phyloP scores from a whole-genome alignment of 768 basidiomycete species.

The Psilocybe subaeruginosa region DNA sequence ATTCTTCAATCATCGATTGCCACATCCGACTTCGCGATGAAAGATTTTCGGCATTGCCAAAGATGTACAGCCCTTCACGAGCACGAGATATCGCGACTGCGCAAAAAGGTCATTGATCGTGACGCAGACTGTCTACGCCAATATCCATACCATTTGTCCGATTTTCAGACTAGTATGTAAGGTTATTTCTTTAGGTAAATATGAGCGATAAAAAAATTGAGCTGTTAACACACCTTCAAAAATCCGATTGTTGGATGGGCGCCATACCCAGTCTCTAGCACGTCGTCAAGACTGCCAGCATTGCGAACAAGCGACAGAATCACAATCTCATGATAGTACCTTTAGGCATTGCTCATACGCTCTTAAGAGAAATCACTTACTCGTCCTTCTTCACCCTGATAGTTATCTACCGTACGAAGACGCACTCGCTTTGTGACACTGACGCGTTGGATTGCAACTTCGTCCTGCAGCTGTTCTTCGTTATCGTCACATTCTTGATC shows the following conservation, averaged over 20 bases:
- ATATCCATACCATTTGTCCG: constrained; percentile 49
- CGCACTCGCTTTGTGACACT: constrained; percentile 34
- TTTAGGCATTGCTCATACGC: background rate
- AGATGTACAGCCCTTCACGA: constrained; percentile 70
- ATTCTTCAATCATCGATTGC: constrained; percentile 57
- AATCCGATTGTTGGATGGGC: constrained; percentile 62
- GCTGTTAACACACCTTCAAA: constrained; percentile 53
- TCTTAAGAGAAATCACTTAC: constrained; percentile 28
- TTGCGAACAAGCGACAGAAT: constrained; percentile 79
- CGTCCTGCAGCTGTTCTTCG: constrained; percentile 12
- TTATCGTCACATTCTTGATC: constrained; percentile 48
- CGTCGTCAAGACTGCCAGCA: constrained; percentile 45
- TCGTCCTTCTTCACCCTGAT: constrained; percentile 75
- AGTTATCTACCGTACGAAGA: constrained; percentile 77
- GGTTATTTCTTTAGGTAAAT: background rate
- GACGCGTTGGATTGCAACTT: constrained; percentile 6
- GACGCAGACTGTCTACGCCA: background rate
- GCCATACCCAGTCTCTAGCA: constrained; percentile 15
- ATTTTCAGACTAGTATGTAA: constrained; percentile 49
- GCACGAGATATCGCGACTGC: constrained; percentile 75
- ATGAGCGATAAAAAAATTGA: background rate
- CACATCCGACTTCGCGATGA: constrained; percentile 57
- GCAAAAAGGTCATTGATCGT: background rate
- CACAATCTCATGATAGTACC: constrained; percentile 46
- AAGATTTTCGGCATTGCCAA: constrained; percentile 67